Evolutionary conservation across 1,284 basidiomycete species (phyloP).

Genomic region (Sporisorium graminicola): DNA sequence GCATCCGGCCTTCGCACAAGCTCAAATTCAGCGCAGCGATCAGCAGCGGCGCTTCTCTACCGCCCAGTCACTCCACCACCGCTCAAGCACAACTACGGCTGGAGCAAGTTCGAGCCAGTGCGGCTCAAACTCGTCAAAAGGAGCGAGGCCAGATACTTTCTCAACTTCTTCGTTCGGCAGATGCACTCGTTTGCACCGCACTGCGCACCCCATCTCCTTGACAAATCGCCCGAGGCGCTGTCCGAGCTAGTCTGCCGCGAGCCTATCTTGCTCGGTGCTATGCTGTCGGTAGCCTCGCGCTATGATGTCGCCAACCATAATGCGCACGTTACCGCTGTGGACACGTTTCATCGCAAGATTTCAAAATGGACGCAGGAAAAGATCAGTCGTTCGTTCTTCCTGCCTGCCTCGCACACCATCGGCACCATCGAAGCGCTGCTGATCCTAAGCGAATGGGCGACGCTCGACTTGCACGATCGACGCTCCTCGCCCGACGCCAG

Average conservation of each 20-base stretch:
- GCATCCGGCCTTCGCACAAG: slow-evolving; percentile 15
- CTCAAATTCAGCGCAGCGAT: slow-evolving; percentile 18
- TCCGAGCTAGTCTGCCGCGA: slow-evolving; percentile 55
- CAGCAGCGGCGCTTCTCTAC: slow-evolving; percentile 29
- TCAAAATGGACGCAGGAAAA: slow-evolving; percentile 57
- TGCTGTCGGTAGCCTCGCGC: slow-evolving; percentile 56
- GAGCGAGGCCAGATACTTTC: slow-evolving; percentile 48
- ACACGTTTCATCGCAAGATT: slow-evolving; percentile 53
- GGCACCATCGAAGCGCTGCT: slow-evolving; percentile 57
- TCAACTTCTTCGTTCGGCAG: slow-evolving; percentile 54
- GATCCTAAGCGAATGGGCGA: slow-evolving; percentile 57
- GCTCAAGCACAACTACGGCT: slow-evolving; percentile 51
- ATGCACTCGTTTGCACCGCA: slow-evolving; percentile 58
- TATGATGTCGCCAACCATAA: slow-evolving; percentile 53
- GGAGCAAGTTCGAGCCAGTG: slow-evolving; percentile 56
- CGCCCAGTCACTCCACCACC: slow-evolving; percentile 48
- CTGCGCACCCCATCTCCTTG: slow-evolving; percentile 48
- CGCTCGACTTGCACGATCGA: slow-evolving; percentile 52
- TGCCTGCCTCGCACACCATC: slow-evolving; percentile 52
- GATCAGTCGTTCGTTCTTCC: slow-evolving; percentile 52
- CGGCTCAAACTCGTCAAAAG: slow-evolving; percentile 55
- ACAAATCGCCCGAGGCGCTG: slow-evolving; percentile 48
- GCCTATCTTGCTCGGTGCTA: slow-evolving; percentile 53
- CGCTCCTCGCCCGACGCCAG: slow-evolving; percentile 41
- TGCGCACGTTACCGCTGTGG: slow-evolving; percentile 42